Base-by-base conservation (phyloP, 2,329 filamentous ascomycete species). In the Cyphellophora europaea region DNA sequence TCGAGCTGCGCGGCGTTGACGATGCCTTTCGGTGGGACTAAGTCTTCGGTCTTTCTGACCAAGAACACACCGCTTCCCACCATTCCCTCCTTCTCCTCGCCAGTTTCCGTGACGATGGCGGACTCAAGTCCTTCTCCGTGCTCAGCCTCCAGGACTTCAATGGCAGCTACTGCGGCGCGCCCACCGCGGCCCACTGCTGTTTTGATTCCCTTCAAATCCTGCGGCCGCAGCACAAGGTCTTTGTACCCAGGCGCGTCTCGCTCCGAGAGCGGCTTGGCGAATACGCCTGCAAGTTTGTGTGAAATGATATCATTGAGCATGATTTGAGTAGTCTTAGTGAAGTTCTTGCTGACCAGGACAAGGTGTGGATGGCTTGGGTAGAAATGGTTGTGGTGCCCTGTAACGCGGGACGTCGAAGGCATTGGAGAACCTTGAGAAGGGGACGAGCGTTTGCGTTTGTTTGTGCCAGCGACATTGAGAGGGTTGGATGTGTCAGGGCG, bases 1-100 rank as follows among this genome's bases (percentile, higher is more conserved):
- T 96, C 89, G 11, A 96, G 70, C 56, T 96, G 91, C 2, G 82
- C 77, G 33, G 83, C 88, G 58, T 96, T 96, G 58, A 96, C 84
- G 49, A 96, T 94, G 13, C 79, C 85, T 49, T 79, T 84, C 0
- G 91, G 89, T 2, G 89, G 85, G 2, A 89, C 70, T 16, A 94
- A 67, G 38, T 95, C 85, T 32, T 79, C 72, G 2, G 74, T 81
- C 37, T 82, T 72, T n/a, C 53, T 56, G 11, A 66, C 45, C 43
- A 63, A 49, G 19, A 64, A 57, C 3, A 61, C 49, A 8, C 59
- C 59, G 36, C 58, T 59, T 36, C 62, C 64, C 1, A 61, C 52
- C 0, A 60, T 35, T 11, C 43, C 30, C 29, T 44, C 43, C 5
- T 35, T 28, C 11, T 23, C 21, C 13, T 32, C 32, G 10, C 27